Base-by-base conservation (phyloP, 257 asterid genomes). In the Penstemon barbatus region DNA sequence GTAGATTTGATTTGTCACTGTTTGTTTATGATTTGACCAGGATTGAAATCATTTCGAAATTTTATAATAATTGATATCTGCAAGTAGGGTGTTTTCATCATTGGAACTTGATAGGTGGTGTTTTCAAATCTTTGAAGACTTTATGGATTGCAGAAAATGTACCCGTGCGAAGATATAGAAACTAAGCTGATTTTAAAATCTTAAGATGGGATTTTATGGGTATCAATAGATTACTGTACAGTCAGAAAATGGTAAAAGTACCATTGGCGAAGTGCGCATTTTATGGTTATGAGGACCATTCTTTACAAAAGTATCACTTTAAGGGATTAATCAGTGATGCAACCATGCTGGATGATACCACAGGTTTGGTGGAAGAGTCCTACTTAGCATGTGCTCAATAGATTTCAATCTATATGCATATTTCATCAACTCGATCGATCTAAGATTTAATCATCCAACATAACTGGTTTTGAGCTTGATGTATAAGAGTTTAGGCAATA, bases 381-480 rank as follows among this genome's bases (percentile, higher is more conserved):
- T 25, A 25, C 33, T 25, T 25, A 25, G 33, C 2, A 25, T 25
- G 2, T 25, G 33, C 33, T 25, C 33, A 25, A 25, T 25, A 25
- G 33, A 25, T 25, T 25, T 25, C 10, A 12, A 46, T 46, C n/a
- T 9, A 49, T 10, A 49, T 49, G 54, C 54, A 49, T 2, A 49
- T 9, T 10, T 10, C n/a, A 6, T 49, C 19, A 49, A 49, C 54
- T 6, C 36, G 46, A 36, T 61, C 48, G 40, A 13, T 13, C 7
- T 49, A 63, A 40, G 19, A 48, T 63, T 68, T 38, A 54, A 9
- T 52, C 8, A 6, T 43, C 61, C 37, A 40, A 19, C 51, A 52
- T 50, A 25, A 33, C 48, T 41, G 25, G 18, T 65, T 42, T 3
- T 65, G 25, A 50, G 62, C 46, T 68, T 48, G 48, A 15, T 71